phyloP scores from a whole-genome alignment of 345 rosid genomes.

The Eucalyptus coolabah region DNA sequence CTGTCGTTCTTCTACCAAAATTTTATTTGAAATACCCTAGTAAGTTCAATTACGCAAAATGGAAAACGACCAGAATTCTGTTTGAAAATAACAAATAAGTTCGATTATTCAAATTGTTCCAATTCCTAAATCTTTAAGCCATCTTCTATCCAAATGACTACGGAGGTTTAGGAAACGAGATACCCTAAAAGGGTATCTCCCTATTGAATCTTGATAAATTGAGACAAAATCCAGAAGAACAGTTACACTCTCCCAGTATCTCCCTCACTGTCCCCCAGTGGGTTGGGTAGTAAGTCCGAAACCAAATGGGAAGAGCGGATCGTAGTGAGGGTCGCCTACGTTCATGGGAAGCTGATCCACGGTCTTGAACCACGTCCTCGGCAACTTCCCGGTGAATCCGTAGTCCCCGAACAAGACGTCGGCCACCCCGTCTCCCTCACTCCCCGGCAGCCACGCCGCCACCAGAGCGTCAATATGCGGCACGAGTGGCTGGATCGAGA shows the following conservation, averaged over 20 bases:
- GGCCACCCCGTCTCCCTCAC: conserved; percentile 78
- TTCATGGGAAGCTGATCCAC: conserved; percentile 85
- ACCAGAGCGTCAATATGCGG: conserved; percentile 41
- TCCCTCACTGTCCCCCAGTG: not conserved
- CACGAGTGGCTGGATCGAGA: conserved; percentile 43
- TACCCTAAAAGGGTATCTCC: not conserved
- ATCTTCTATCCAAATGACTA: not conserved
- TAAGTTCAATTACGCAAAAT: not conserved
- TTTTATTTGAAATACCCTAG: too few species aligned
- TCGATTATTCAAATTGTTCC: not conserved
- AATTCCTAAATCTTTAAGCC: not conserved
- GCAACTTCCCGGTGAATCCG: conserved; percentile 51
- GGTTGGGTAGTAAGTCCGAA: conserved; percentile 52
- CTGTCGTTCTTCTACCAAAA: too few species aligned
- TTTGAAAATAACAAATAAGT: not conserved
- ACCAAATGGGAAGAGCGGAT: conserved; percentile 73
- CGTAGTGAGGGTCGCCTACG: conserved; percentile 57
- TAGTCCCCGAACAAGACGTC: conserved; percentile 71
- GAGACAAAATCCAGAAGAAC: not conserved
- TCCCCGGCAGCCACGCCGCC: conserved; percentile 87
- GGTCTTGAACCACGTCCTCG: conserved; percentile 68
- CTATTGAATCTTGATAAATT: not conserved
- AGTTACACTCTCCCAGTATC: not conserved
- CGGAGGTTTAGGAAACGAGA: not conserved
- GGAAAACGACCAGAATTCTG: not conserved